Evolutionary conservation across 495 filamentous ascomycete genomes (phyloP).

Genomic region (Elasticomyces elasticus): DNA sequence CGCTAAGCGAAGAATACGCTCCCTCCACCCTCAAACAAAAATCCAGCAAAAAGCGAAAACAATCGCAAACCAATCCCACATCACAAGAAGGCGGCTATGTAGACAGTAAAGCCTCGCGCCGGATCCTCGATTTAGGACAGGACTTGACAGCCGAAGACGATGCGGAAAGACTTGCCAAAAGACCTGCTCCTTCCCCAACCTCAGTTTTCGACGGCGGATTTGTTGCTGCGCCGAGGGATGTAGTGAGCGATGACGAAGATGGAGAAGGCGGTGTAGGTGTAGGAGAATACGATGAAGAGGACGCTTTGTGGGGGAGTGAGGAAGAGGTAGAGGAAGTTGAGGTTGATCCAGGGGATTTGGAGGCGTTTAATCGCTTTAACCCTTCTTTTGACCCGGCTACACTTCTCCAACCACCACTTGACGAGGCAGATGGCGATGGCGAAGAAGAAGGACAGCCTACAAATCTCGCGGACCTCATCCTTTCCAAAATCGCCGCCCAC

Average conservation of each 20-base stretch:
- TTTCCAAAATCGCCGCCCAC: slow-evolving; percentile 86
- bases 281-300: slow-evolving; percentile 44
- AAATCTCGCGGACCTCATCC: slow-evolving; percentile 82
- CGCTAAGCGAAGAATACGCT: slow-evolving; percentile 35
- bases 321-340: slow-evolving; percentile 46
- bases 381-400: slow-evolving; percentile 41
- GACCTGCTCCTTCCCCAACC: slow-evolving; percentile 35
- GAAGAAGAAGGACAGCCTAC: slow-evolving; percentile 47
- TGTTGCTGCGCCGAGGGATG: slow-evolving; percentile 44
- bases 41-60: slow-evolving; percentile 29
- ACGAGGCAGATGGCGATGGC: slow-evolving; percentile 33
- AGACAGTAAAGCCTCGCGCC: slow-evolving; percentile 75
- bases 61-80: slow-evolving; percentile 36
- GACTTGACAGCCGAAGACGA: slow-evolving; percentile 70
- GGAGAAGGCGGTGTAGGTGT: slow-evolving; percentile 22
- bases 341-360: slow-evolving; percentile 79
- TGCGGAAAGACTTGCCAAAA: slow-evolving; percentile 37
- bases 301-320: slow-evolving; percentile 49
- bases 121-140: slow-evolving; percentile 78
- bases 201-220: slow-evolving; percentile 55
- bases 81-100: slow-evolving; percentile 61
- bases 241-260: slow-evolving; percentile 34
- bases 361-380: slow-evolving; percentile 83
- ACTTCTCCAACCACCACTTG: slow-evolving; percentile 32
- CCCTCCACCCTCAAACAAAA: slow-evolving; percentile 32